Evolutionary conservation across 139 green algal genomes (phyloP), one percentile per base, ranked within the genome.

Genomic region (Yamagishiella unicocca): DNA sequence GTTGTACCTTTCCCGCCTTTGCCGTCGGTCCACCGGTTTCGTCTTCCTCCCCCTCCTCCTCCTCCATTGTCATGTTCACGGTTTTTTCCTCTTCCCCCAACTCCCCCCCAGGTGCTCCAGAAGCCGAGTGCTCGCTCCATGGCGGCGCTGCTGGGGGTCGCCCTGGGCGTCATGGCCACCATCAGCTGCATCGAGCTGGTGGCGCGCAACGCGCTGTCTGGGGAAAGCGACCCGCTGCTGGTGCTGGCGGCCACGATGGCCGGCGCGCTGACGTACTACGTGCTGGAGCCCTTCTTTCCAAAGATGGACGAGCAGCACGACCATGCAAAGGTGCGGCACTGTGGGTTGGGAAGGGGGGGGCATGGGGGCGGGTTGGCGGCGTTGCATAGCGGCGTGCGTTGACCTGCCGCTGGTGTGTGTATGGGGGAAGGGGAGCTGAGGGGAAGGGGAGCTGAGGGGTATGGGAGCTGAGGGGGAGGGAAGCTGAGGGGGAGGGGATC

Each of bases 111-210:
- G 87, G 78, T 93, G 71, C 87, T 96, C 22, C 89, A 74, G 29
- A 91, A 91, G 42, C 96, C 96, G 2, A 92, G 92, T 72, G 84
- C 94, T n/a, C 43, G 40, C 0, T 67, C 89, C 31, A 92, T 98
- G 45, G 93, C 95, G 12, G 95, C 96, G 33, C 91, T 98, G 35
- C 88, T 98, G 5, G 95, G 95, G 2, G 73, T 94, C 2, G 91
- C 91, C 40, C 84, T 94, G 37, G 94, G 94, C 29, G 96, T 99
- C 0, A 99, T 99, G 96, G 74, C 92, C 24, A 93, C 92, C 10
- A 91, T 99, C 29, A 95, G 90, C n/a, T 80, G 96, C 1, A 86
- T 94, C 10, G 96, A 99, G 86, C 91, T 99, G 85, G 95, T 94
- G 78, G 67, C 95, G 7, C 88, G 93, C 43, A 98, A 97, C 19